A percentile compares a stretch with the other conserved stretches of the same genome.
Conservation (phyloP, 495 filamentous ascomycete genomes). For the Cudoniella acicularis region DNA sequence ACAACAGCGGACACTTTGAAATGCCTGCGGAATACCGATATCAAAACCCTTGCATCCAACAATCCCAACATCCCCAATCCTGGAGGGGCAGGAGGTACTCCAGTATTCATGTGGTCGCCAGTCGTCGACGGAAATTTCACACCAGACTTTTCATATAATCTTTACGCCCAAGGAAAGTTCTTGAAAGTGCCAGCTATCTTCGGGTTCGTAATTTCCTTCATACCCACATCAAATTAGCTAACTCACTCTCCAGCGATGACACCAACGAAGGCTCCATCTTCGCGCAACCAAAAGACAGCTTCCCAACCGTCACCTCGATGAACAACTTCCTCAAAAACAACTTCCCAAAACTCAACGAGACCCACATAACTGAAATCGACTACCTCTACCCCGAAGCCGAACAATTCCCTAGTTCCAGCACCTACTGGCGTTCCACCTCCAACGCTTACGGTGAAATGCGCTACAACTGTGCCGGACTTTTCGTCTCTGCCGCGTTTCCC, state of each 20-base stretch:
- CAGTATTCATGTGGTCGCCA: conserved; percentile 58
- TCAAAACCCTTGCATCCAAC: conserved; percentile 44
- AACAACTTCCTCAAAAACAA: conserved; percentile 59
- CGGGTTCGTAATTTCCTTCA: conserved; percentile 27
- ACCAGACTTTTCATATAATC: conserved; percentile 53
- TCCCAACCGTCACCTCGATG: conserved; percentile 40
- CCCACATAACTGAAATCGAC: conserved; percentile 54
- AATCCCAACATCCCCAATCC: conserved; percentile 56
- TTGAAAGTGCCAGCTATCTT: conserved; percentile 66
- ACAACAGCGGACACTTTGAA: conserved; percentile 43
- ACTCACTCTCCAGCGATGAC: conserved; percentile 42
- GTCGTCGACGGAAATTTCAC: conserved; percentile 57
- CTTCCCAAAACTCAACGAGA: conserved; percentile 52
- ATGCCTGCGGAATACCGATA: conserved; percentile 53
- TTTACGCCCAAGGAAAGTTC: conserved; percentile 57
- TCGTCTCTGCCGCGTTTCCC: conserved; percentile 44
- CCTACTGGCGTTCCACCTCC: conserved; percentile 57
- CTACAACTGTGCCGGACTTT: conserved; percentile 68
- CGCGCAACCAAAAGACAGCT: conserved; percentile 46
- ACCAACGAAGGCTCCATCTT: conserved; percentile 71
- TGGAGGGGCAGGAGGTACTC: conserved; percentile 33
- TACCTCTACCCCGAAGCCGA: conserved; percentile 49
- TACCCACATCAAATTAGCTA: neutral
- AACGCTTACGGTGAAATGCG: conserved; percentile 68
- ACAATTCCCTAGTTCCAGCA: conserved; percentile 38